Evolutionary conservation across 345 rosid genomes (phyloP).

Genomic region (Camelina neglecta): DNA sequence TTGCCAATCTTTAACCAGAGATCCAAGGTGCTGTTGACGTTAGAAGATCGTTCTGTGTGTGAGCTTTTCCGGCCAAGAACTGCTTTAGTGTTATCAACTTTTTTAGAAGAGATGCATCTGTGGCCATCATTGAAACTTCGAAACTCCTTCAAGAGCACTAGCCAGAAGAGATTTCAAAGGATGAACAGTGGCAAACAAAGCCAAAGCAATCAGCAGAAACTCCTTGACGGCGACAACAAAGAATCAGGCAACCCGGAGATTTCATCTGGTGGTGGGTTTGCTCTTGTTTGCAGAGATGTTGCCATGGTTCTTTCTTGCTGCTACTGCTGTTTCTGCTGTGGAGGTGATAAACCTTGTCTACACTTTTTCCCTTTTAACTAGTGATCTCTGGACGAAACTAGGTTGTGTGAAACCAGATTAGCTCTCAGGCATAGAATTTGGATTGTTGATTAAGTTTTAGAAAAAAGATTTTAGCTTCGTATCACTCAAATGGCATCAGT

Average conservation of each 20-base stretch:
- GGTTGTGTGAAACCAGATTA: not conserved
- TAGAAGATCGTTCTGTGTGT: not conserved
- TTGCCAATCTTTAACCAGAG: not conserved
- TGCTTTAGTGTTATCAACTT: not conserved
- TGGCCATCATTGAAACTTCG: conserved; percentile 46
- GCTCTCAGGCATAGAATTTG: not conserved
- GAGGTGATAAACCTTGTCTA: conserved; percentile 11
- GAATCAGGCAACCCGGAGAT: not conserved
- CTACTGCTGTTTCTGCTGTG: conserved; percentile 46
- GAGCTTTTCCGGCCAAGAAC: not conserved
- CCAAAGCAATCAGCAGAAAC: conserved; percentile 40
- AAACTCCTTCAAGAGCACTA: conserved; percentile 43
- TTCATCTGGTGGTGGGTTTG: conserved; percentile 8
- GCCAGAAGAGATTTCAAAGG: conserved; percentile 32
- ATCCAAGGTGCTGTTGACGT: not conserved
- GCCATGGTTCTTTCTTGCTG: conserved; percentile 42
- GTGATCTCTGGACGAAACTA: not conserved
- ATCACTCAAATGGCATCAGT: not conserved
- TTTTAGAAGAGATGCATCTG: conserved; percentile 38
- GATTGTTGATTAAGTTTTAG: too few species aligned
- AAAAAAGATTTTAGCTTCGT: too few species aligned
- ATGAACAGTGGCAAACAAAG: conserved; percentile 24
- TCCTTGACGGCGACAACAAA: conserved; percentile 2
- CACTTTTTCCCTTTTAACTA: not conserved
- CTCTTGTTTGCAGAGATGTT: conserved; percentile 33